A percentile compares a stretch with the other conserved stretches of the same genome.
Conservation (phyloP, 2,329 filamentous ascomycete genomes). For the Cercospora sesami region DNA sequence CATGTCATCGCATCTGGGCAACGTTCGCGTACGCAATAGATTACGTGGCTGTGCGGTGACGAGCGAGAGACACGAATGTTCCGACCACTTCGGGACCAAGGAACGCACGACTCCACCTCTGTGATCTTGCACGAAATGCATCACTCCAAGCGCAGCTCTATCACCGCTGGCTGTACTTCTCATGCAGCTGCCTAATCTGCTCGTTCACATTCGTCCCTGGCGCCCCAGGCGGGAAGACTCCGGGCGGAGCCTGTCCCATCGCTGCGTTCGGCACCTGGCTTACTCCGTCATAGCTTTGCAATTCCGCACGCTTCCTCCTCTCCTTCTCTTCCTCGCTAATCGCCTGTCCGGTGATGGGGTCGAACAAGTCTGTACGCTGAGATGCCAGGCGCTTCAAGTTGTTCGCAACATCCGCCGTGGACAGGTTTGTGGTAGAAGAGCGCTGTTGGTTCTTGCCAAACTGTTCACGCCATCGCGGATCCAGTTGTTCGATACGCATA, state of each 20-base stretch:
- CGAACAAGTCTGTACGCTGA: slow-evolving; percentile 84
- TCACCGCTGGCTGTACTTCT: slow-evolving; percentile 32
- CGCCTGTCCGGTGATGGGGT: slow-evolving; percentile 66
- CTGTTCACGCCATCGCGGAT: slow-evolving; percentile 94
- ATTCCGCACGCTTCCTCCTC: slow-evolving; percentile 69
- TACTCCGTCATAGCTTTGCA: slow-evolving; percentile 62
- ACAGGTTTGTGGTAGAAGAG: slow-evolving; percentile 80
- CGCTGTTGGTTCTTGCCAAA: slow-evolving; percentile 84
- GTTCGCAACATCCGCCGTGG: slow-evolving; percentile 82
- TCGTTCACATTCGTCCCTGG: slow-evolving; percentile 56
- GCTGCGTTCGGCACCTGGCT: slow-evolving; percentile 36
- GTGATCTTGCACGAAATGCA: neutral
- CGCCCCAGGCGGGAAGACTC: slow-evolving; percentile 42
- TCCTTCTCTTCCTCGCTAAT: slow-evolving; percentile 59
- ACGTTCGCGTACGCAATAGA: neutral
- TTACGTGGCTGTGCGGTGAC: neutral
- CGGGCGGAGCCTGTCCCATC: slow-evolving; percentile 47
- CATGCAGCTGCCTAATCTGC: slow-evolving; percentile 39
- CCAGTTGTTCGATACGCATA: slow-evolving; percentile 90
- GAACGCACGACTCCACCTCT: neutral
- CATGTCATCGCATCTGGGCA: neutral
- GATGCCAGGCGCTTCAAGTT: slow-evolving; percentile 94
- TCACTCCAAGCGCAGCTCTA: neutral
- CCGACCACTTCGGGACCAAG: neutral
- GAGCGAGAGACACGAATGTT: neutral